Conservation (phyloP, 2,329 filamentous ascomycete genomes). For the Nemania abortiva region DNA sequence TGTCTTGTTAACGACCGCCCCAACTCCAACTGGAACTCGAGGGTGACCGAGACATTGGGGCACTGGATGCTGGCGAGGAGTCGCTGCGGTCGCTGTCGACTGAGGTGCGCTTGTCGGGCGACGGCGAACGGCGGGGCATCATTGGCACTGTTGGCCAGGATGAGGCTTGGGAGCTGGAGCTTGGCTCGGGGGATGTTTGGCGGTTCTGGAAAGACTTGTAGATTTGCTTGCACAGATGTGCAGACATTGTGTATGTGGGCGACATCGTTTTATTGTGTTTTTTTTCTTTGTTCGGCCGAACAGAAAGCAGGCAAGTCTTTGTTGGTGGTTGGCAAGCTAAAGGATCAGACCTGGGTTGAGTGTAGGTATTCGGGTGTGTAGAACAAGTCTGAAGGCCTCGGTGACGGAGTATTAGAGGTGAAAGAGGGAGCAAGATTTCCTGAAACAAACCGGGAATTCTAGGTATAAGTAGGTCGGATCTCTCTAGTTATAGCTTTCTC, state of each 20-base stretch:
- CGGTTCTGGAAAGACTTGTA: slow-evolving; percentile 69
- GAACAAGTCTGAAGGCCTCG: neutral
- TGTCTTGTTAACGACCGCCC: slow-evolving; percentile 42
- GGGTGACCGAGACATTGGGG: slow-evolving; percentile 49
- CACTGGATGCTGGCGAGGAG: slow-evolving; percentile 38
- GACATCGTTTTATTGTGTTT: slow-evolving; percentile 61
- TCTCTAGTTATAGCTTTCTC: neutral
- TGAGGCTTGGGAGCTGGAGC: slow-evolving; percentile 43
- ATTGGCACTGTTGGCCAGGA: slow-evolving; percentile 27
- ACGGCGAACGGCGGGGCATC: slow-evolving; percentile 51
- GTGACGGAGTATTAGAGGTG: neutral
- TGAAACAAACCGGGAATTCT: slow-evolving; percentile 20
- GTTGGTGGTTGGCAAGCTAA: slow-evolving; percentile 1
- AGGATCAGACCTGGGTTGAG: neutral
- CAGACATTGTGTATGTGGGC: slow-evolving; percentile 71
- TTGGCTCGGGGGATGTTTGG: slow-evolving; percentile 55
- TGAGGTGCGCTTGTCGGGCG: slow-evolving; percentile 58
- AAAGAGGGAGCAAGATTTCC: slow-evolving; percentile 9
- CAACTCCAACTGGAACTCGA: slow-evolving; percentile 53
- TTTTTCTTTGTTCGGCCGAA: slow-evolving; percentile 3
- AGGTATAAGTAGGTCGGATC: slow-evolving; percentile 28
- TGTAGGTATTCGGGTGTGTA: neutral
- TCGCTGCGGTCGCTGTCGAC: slow-evolving; percentile 61
- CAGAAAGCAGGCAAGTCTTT: neutral
- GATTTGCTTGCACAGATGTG: slow-evolving; percentile 71